These are phyloP conservation scores for Ceratobasidium sp. DNA, from an alignment of 1,284 basidiomycete genomes.

Conservation along the genomic window DNA sequence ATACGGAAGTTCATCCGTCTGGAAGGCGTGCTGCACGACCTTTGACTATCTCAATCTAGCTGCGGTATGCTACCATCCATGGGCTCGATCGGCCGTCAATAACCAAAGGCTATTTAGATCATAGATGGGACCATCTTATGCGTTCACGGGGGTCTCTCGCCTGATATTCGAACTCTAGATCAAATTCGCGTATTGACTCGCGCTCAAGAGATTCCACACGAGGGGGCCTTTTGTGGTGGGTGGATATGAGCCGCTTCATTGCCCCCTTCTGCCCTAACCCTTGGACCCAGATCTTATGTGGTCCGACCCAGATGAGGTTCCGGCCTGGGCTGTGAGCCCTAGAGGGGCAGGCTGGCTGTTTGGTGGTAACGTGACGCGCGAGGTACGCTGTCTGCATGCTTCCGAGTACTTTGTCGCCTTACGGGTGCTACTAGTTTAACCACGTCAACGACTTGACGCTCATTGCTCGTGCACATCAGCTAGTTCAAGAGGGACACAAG, in stretches of 20 bases:
- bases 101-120: conserved; percentile 66
- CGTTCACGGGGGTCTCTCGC: conserved; percentile 92
- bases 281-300: conserved; percentile 85
- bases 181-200: conserved; percentile 91
- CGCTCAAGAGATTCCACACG: conserved; percentile 95
- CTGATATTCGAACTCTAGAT: conserved; percentile 91
- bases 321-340: conserved; percentile 95
- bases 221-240: conserved; percentile 95
- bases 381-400: conserved; percentile 63
- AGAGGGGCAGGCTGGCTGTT: conserved; percentile 98
- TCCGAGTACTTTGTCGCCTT: conserved; percentile 1
- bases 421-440: conserved; percentile 73
- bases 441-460: conserved; percentile 86
- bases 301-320: conserved; percentile 96
- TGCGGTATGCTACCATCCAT: conserved; percentile 68
- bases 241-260: conserved; percentile 33
- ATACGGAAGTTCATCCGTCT: conserved; percentile 92
- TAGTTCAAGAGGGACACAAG: conserved; percentile 97
- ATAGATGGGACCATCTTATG: conserved; percentile 92
- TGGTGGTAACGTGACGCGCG: conserved; percentile 84
- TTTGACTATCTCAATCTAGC: conserved; percentile 96
- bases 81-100: neutral
- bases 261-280: conserved; percentile 11
- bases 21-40: conserved; percentile 95
- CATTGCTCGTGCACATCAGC: conserved; percentile 93